Percentiles rank a stretch among this genome's conserved stretches.
Conservation (phyloP, 2,329 filamentous ascomycete species). For the Beauveria sp. region DNA sequence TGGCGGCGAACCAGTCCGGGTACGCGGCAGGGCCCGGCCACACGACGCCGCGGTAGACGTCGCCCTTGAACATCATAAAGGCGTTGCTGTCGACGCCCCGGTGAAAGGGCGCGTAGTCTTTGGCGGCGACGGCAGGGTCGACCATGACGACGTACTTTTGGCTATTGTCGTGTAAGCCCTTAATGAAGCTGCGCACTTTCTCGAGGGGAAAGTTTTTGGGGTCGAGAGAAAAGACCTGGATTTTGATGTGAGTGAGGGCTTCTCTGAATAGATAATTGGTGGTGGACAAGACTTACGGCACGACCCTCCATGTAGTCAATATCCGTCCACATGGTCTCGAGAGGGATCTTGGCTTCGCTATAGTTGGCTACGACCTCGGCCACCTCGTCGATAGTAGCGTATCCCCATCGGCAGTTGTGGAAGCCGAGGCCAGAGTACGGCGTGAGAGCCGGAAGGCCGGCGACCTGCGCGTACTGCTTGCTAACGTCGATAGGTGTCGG, state of each 20-base stretch:
- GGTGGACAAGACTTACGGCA: constrained; percentile 11
- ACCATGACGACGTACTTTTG: constrained; percentile 75
- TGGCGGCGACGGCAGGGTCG: constrained; percentile 59
- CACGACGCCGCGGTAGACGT: constrained; percentile 56
- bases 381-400: constrained; percentile 62
- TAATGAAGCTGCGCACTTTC: constrained; percentile 57
- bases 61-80: constrained; percentile 46
- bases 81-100: constrained; percentile 35
- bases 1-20: constrained; percentile 68
- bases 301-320: constrained; percentile 31
- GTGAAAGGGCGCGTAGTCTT: constrained; percentile 38
- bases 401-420: constrained; percentile 72
- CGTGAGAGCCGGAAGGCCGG: constrained; percentile 69
- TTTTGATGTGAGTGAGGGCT: constrained; percentile 1
- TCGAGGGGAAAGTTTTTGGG: constrained; percentile 53
- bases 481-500: constrained; percentile 62
- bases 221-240: constrained; percentile 53
- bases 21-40: constrained; percentile 68
- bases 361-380: constrained; percentile 62
- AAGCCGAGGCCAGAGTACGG: constrained; percentile 77
- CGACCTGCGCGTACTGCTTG: constrained; percentile 59
- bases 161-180: constrained; percentile 56
- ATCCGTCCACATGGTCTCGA: constrained; percentile 47
- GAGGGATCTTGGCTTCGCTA: constrained; percentile 53
- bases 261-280: too few relatives aligned